A percentile compares a stretch with the other conserved stretches of the same genome.
Evolutionary conservation across 805 yeast species (phyloP).

Genomic region (Candida manassasensis): DNA sequence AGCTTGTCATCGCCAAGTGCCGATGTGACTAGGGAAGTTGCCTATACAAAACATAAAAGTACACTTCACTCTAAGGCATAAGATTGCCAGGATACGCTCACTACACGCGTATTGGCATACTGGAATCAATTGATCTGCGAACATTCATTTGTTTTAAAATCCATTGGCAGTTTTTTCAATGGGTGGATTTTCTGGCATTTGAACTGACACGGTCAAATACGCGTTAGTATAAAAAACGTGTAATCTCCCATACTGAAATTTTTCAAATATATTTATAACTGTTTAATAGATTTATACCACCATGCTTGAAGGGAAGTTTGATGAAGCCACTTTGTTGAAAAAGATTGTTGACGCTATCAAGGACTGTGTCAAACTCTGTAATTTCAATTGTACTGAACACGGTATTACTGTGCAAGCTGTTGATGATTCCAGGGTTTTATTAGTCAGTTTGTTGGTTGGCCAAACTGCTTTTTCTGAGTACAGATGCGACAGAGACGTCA

Average conservation of each 20-base stretch:
- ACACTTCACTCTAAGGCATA: too few relatives aligned
- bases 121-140: too few relatives aligned
- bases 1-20: too few relatives aligned
- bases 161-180: too few relatives aligned
- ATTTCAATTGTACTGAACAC: constrained; percentile 92
- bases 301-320: constrained; percentile 97
- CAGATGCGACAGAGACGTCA: constrained; percentile 92
- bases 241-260: constrained; percentile 10
- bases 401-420: constrained; percentile 97
- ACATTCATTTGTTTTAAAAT: too few relatives aligned
- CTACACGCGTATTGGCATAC: too few relatives aligned
- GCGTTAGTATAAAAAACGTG: constrained; percentile 11
- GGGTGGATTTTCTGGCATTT: too few relatives aligned
- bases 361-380: constrained; percentile 92
- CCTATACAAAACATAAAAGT: too few relatives aligned
- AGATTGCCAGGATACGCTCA: too few relatives aligned
- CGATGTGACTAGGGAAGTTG: too few relatives aligned
- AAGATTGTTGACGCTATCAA: constrained; percentile 90
- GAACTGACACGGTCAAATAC: too few relatives aligned
- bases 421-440: constrained; percentile 92
- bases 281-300: constrained; percentile 20
- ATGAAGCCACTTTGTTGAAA: constrained; percentile 86
- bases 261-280: constrained; percentile 2
- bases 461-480: constrained; percentile 84
- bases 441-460: constrained; percentile 84